Conservation (phyloP, 1,284 basidiomycete genomes). For the Chondrostereum purpureum region DNA sequence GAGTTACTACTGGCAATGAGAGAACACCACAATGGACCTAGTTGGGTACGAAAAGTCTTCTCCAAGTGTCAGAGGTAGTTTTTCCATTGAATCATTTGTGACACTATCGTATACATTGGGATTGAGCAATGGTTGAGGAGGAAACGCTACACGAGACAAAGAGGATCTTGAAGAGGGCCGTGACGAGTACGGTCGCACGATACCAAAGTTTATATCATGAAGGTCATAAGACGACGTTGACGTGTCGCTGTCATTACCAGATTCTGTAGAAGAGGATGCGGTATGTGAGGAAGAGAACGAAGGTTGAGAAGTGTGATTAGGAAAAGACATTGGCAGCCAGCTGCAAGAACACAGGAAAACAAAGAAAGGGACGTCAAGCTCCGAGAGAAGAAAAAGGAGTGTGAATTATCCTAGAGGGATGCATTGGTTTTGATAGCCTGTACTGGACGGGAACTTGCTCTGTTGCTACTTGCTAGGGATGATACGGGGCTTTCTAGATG, state of each 20-base stretch:
- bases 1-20: neutral
- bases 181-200: neutral
- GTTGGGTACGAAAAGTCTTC: slow-evolving; percentile 4
- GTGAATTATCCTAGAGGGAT: neutral
- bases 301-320: neutral
- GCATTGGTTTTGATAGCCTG: neutral
- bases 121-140: neutral
- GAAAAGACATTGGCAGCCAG: neutral
- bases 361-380: slow-evolving; percentile 3
- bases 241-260: slow-evolving; percentile 3
- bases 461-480: too few relatives aligned
- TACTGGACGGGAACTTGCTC: too few relatives aligned
- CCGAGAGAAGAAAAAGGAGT: neutral
- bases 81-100: slow-evolving; percentile 3
- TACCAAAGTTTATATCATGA: slow-evolving; percentile 1
- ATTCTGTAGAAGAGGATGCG: neutral
- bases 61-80: slow-evolving; percentile 1
- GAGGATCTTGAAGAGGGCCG: neutral
- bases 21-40: neutral
- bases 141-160: neutral
- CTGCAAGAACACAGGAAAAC: neutral
- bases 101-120: neutral
- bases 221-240: neutral
- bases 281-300: neutral
- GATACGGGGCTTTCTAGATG: too few relatives aligned